These are phyloP conservation scores for Termitomyces sp. DNA, from an alignment of 768 basidiomycete species.

Conservation along the genomic window DNA sequence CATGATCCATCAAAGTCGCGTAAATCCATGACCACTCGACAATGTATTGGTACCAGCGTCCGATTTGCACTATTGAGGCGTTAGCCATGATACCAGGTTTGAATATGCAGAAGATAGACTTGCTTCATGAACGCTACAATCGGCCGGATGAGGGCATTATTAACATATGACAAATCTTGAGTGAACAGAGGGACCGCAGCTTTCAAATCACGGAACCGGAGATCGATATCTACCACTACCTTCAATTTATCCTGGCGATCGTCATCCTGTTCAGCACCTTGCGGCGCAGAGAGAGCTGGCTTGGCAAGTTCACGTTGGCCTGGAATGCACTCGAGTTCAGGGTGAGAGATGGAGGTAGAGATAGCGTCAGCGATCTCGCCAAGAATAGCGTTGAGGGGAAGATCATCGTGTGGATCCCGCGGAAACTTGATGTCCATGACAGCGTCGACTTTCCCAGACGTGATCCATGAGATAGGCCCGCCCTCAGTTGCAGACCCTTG, in stretches of 20 bases:
- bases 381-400: slow-evolving; percentile 73
- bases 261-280: slow-evolving; percentile 28
- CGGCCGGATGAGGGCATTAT: slow-evolving; percentile 87
- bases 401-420: slow-evolving; percentile 61
- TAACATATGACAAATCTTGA: slow-evolving; percentile 82
- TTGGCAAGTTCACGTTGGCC: slow-evolving; percentile 84
- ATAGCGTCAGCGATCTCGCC: slow-evolving; percentile 91
- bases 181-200: slow-evolving; percentile 93
- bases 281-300: slow-evolving; percentile 76
- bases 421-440: slow-evolving; percentile 99
- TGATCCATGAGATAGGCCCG: slow-evolving; percentile 96
- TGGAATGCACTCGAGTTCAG: slow-evolving; percentile 55
- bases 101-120: slow-evolving; percentile 20
- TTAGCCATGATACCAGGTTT: neutral
- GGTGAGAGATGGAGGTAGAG: slow-evolving; percentile 48
- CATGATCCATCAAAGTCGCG: slow-evolving; percentile 92
- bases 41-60: slow-evolving; percentile 91
- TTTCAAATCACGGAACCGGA: slow-evolving; percentile 93
- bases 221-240: slow-evolving; percentile 84
- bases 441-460: slow-evolving; percentile 92
- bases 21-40: slow-evolving; percentile 78
- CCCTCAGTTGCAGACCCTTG: slow-evolving; percentile 77
- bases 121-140: slow-evolving; percentile 99
- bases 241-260: slow-evolving; percentile 34
- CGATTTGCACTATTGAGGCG: slow-evolving; percentile 67